phyloP scores from a whole-genome alignment of 2,329 filamentous ascomycete species.

The Lachnellula arida region DNA sequence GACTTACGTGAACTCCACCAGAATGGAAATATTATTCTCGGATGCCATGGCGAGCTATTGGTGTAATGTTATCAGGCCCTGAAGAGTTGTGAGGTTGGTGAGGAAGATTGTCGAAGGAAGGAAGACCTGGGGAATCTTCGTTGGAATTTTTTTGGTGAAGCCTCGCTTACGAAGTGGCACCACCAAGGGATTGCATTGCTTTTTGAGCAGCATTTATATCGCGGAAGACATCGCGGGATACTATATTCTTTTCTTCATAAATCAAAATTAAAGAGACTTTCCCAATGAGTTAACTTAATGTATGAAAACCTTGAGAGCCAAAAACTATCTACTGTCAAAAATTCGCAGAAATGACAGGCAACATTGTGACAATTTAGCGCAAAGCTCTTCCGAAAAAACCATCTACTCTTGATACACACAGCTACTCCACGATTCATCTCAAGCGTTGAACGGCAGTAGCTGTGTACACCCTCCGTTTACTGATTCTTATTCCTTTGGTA shows the following conservation, averaged over 20 bases:
- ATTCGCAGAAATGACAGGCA: neutral
- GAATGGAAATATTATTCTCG: constrained; percentile 47
- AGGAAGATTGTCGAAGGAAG: neutral
- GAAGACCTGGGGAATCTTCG: neutral
- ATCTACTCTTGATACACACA: too few species aligned
- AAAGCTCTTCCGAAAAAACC: neutral
- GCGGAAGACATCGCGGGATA: too few species aligned
- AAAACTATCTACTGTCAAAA: neutral
- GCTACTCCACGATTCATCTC: too few species aligned
- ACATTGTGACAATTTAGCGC: constrained; percentile 4
- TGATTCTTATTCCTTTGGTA: too few species aligned
- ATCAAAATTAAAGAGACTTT: too few species aligned
- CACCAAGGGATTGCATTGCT: neutral
- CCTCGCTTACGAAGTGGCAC: too few species aligned
- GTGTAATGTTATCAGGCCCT: neutral
- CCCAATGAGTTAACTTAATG: too few species aligned
- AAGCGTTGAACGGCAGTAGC: too few species aligned
- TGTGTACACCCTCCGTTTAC: too few species aligned
- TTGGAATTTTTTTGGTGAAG: neutral
- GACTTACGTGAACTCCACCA: constrained; percentile 61
- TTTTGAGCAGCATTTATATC: neutral
- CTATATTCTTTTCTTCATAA: too few species aligned
- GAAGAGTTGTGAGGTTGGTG: neutral
- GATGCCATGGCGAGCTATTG: constrained; percentile 17
- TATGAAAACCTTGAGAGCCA: neutral